Evolutionary conservation across 768 basidiomycete genomes (phyloP).

Genomic region (Coprinopsis cinerea): DNA sequence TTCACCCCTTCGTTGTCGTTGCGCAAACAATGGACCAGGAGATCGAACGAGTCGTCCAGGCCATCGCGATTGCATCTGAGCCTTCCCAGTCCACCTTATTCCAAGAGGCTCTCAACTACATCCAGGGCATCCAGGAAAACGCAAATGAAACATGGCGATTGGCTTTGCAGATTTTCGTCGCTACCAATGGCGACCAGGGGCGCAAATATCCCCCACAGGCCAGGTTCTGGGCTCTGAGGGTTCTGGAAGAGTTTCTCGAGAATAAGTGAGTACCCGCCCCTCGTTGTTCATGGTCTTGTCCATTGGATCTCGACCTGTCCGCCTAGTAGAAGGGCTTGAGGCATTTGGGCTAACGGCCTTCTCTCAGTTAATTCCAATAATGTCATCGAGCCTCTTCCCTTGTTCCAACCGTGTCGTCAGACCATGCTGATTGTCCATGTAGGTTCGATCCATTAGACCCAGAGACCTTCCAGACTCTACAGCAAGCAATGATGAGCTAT

Average conservation of each 20-base stretch:
- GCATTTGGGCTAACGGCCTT: conserved; percentile 4
- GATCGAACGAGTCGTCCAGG: conserved; percentile 72
- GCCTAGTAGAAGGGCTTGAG: neutral
- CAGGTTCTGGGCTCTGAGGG: conserved; percentile 74
- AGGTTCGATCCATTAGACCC: conserved; percentile 66
- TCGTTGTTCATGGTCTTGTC: neutral
- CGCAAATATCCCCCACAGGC: conserved; percentile 67
- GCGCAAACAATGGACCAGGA: conserved; percentile 58
- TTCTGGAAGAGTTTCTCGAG: conserved; percentile 79
- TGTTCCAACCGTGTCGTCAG: neutral
- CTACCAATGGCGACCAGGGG: conserved; percentile 49
- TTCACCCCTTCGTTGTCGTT: neutral
- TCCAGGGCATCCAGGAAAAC: conserved; percentile 73
- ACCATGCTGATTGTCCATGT: conserved; percentile 12
- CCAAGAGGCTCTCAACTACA: conserved; percentile 81
- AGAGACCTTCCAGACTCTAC: conserved; percentile 64
- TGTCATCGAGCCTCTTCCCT: neutral
- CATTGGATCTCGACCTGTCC: neutral
- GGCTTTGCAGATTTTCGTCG: conserved; percentile 69
- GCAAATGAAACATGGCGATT: conserved; percentile 75
- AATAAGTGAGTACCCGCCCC: conserved; percentile 53
- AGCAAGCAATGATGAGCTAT: conserved; percentile 74
- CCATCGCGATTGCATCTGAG: conserved; percentile 85
- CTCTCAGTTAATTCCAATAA: conserved; percentile 3
- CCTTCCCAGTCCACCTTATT: conserved; percentile 65